Evolutionary conservation across 129 eudicot species (phyloP), one percentile per base, ranked within the genome.

Genomic region (Lonicera japonica): DNA sequence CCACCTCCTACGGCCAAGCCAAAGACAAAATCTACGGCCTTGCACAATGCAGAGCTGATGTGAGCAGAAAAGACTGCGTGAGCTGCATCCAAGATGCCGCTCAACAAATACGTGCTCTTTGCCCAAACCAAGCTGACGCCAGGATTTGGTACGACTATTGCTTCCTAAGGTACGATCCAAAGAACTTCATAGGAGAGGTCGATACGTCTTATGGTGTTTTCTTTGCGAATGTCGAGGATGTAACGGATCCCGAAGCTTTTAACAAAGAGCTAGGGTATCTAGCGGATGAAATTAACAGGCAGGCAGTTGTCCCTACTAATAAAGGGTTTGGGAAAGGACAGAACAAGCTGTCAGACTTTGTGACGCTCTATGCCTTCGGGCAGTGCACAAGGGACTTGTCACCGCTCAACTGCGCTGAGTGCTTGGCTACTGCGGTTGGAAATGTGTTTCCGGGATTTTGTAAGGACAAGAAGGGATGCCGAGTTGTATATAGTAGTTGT

Each of bases 1-100:
- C 75, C 1, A 65, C 83, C 79, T 77, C 95, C 10, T 68, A 62
- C 48, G 95, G 95, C 48, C 13, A 39, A 8, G 63, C 52, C 6
- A 15, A 13, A 14, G 13, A 67, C 79, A 64, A 64, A 43, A 73
- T 89, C 67, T 85, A 74, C 40, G 96, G 95, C 64, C 70, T 89
- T 0, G 87, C 94, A 21, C 95, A 89, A 77, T 89, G 96, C 85
- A 70, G 96, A 29, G 86, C 79, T 11, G 96, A 89, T 52, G 83
- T 89, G 29, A 72, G 79, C 68, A 48, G 53, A 13, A 19, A 66
- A 20, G 90, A 85, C 64, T 89, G 96, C 75, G 56, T 75, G 1
- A 15, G 57, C 48, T 89, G 96, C 83, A 85, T 85, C 70, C 76
- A 68, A 63, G 79, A 76, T 9, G 94, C 94, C 0, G 78, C 90